Conservation (phyloP, 208 protist genomes). For the Histomonas meleagridis region DNA sequence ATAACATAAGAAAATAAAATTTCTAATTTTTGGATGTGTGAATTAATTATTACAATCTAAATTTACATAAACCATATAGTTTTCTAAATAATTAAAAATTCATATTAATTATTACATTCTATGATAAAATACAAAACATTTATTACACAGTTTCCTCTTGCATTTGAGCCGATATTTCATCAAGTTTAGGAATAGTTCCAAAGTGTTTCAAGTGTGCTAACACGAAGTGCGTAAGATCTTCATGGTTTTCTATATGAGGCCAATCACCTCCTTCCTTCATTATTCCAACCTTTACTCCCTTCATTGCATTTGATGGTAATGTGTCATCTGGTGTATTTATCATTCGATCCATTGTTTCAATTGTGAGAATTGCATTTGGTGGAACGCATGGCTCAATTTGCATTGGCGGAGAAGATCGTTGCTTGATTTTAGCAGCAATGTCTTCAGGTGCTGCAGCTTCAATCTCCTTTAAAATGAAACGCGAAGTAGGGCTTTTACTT, state of each 20-base stretch:
- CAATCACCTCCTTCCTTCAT: slow-evolving; percentile 20
- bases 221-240: background rate
- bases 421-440: background rate
- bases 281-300: background rate
- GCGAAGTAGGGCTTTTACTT: background rate
- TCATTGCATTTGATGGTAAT: background rate
- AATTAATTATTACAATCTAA: too few relatives aligned
- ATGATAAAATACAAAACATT: too few relatives aligned
- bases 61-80: too few relatives aligned
- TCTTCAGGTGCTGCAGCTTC: background rate
- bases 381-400: background rate
- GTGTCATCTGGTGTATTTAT: background rate
- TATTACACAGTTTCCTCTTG: too few relatives aligned
- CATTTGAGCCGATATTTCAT: too few relatives aligned
- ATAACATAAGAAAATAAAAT: too few relatives aligned
- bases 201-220: background rate
- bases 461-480: background rate
- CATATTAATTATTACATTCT: too few relatives aligned
- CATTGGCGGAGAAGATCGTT: background rate
- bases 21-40: too few relatives aligned
- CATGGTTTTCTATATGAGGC: slow-evolving; percentile 20
- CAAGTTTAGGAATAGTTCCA: background rate
- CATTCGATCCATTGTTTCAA: background rate
- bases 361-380: background rate
- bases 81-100: too few relatives aligned